Conservation (phyloP, 148 eudicot species). For the Fagopyrum esculentum region DNA sequence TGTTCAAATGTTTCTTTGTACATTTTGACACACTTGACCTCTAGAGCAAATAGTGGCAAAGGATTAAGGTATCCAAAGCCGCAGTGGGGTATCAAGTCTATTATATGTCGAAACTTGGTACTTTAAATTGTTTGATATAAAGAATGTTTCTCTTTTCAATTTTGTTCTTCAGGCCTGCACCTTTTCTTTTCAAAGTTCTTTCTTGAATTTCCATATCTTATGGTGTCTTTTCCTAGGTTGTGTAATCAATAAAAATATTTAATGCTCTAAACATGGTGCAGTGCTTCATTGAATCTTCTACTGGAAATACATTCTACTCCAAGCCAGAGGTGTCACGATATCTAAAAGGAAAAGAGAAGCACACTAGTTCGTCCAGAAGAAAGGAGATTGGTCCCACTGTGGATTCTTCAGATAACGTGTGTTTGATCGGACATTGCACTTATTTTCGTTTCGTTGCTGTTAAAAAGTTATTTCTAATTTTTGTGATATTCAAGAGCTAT, state of each 20-base stretch:
- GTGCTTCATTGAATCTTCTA: conserved; percentile 47
- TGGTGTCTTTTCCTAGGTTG: not conserved
- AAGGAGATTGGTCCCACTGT: conserved; percentile 18
- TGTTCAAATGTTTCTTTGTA: not conserved
- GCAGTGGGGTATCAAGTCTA: not conserved
- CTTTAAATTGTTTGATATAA: not conserved
- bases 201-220: not conserved
- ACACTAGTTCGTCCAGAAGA: conserved; percentile 21
- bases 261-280: conserved; percentile 24
- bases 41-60: not conserved
- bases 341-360: conserved; percentile 27
- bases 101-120: no score
- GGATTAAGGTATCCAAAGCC: not conserved
- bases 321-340: conserved; percentile 57
- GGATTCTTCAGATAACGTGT: conserved; percentile 29
- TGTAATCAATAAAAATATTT: not conserved
- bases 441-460: not conserved
- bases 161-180: no score
- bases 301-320: conserved; percentile 53
- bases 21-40: not conserved
- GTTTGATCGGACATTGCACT: conserved; percentile 6
- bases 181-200: not conserved
- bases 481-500: not conserved
- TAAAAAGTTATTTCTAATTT: not conserved
- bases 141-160: not conserved